Evolutionary conservation across 257 asterid species (phyloP), one percentile per base, ranked within the genome.

Genomic region (Fraxinus quadrangulata): DNA sequence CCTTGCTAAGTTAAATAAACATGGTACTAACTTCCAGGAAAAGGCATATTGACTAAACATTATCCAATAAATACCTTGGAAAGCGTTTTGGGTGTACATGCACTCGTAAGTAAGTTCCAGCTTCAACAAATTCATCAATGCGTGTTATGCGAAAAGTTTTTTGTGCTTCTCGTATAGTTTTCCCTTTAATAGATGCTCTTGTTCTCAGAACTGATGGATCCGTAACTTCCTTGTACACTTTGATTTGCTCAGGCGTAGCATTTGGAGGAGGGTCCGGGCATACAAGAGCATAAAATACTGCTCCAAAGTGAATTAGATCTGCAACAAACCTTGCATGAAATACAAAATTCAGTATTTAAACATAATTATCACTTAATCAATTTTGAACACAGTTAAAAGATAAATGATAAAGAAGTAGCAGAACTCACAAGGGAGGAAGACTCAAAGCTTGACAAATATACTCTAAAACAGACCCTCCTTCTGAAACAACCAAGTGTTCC

Each of bases 21-120:
- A 54, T 34, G 28, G 30, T 54, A 23, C 54, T 56, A 14, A 59
- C n/a, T 39, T 19, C 56, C 76, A 77, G 45, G 39, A n/a, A 23
- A 31, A 81, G 30, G 61, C 16, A 16, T 11, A 42, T 42, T 42
- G 21, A 42, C 5, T 61, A 17, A 7, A 67, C 37, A 65, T 42
- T 37, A 61, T 56, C 74, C 37, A 77, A 33, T 28, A 71, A 61
- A 77, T 86, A 95, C 98, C 98, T 93, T 56, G 97, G 98, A 84
- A 89, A 95, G 79, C 99, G 98, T 80, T 91, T 95, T 37, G 99
- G 99, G 83, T 93, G 99, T 31, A 95, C 97, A 83, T 93, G 93
- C 79, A 95, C 98, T 67, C 99, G 86, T 78, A 95, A 84, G 90
- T 95, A 95, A 70, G 95, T 93, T 77, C 99, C 99, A 72, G 91